Percentiles rank a stretch among this genome's conserved stretches.
phyloP scores from a whole-genome alignment of 192 early-diverging fungal species.

The Coemansia biformis region DNA sequence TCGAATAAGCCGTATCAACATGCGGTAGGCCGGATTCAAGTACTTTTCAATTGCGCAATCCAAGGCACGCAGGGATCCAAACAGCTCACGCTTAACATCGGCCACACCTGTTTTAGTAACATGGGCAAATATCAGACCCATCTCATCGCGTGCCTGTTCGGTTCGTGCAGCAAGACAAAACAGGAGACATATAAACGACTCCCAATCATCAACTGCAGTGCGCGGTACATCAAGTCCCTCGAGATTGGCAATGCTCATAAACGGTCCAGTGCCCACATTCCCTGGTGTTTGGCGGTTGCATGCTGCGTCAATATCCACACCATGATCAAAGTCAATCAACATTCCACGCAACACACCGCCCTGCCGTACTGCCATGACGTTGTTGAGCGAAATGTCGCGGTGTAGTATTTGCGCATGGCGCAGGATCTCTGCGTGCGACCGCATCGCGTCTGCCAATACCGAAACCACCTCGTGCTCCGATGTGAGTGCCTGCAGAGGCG shows the following conservation, averaged over 20 bases:
- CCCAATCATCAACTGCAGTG: conserved; percentile 45
- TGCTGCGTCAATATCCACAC: conserved; percentile 6
- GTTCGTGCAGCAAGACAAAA: conserved; percentile 32
- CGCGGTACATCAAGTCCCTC: conserved; percentile 43
- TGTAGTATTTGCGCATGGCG: conserved; percentile 22
- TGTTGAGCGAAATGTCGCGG: conserved; percentile 45
- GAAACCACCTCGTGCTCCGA: conserved; percentile 29
- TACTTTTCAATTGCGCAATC: conserved; percentile 21
- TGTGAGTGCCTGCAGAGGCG: conserved; percentile 22
- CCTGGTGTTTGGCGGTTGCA: conserved; percentile 23
- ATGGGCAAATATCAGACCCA: conserved; percentile 21
- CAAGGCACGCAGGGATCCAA: conserved; percentile 12
- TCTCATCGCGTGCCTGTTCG: conserved; percentile 13
- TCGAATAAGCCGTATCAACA: conserved; percentile 21
- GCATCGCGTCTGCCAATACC: conserved; percentile 44
- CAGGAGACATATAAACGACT: conserved; percentile 35
- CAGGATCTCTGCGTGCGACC: conserved; percentile 24
- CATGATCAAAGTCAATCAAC: conserved; percentile 48
- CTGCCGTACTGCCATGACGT: conserved; percentile 30
- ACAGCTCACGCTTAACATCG: conserved; percentile 33
- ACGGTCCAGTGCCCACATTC: conserved; percentile 40
- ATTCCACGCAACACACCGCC: conserved; percentile 24
- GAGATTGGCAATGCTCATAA: conserved; percentile 46
- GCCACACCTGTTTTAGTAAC: conserved; percentile 18
- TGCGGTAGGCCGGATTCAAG: conserved; percentile 19